phyloP scores from a whole-genome alignment of 2,329 filamentous ascomycete genomes.

The Cladosporium sp. region DNA sequence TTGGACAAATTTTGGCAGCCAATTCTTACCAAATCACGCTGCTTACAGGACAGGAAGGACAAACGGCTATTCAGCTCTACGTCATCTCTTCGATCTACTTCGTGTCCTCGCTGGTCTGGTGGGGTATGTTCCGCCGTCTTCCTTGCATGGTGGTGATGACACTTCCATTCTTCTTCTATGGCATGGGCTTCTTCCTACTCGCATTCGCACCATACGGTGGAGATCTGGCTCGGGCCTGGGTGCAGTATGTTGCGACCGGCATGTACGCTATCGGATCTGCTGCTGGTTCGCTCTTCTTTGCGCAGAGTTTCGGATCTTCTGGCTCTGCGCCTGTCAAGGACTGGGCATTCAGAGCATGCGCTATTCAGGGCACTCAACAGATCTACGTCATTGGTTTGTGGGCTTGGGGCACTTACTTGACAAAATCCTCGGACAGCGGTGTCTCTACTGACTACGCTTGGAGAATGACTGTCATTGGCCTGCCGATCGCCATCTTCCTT shows the following conservation, averaged over 20 bases:
- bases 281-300: conserved; percentile 62
- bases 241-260: conserved; percentile 59
- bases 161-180: conserved; percentile 60
- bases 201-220: conserved; percentile 54
- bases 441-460: conserved; percentile 14
- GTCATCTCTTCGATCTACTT: conserved; percentile 58
- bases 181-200: conserved; percentile 58
- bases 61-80: conserved; percentile 57
- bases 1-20: conserved; percentile 60
- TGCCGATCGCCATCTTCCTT: conserved; percentile 55
- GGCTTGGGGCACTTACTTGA: conserved; percentile 57
- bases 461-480: conserved; percentile 46
- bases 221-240: conserved; percentile 43
- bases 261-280: conserved; percentile 60
- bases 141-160: conserved; percentile 57
- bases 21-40: conserved; percentile 66
- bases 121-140: conserved; percentile 56
- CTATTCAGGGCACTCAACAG: conserved; percentile 64
- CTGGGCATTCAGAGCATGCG: conserved; percentile 62
- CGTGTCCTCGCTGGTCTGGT: conserved; percentile 57
- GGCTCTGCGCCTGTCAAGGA: conserved; percentile 56
- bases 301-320: conserved; percentile 55
- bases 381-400: conserved; percentile 61
- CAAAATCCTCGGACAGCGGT: not conserved
- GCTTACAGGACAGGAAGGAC: conserved; percentile 59